Evolutionary conservation across 2,329 filamentous ascomycete genomes (phyloP), one percentile per base, ranked within the genome.

Genomic region (Arthrobotrys musiformis): DNA sequence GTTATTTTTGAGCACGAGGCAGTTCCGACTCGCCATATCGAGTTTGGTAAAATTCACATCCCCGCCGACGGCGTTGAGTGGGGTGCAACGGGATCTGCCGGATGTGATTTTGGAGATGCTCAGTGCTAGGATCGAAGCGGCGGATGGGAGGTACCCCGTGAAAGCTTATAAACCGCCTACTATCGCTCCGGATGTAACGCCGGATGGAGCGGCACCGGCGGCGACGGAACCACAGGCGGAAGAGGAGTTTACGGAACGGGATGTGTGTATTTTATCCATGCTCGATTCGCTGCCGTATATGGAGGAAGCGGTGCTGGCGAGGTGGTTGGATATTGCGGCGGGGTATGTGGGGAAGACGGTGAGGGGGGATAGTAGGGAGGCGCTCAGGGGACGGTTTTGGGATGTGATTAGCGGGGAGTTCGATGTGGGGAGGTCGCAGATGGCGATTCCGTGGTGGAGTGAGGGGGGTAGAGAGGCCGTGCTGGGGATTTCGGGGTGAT

Each of bases 381-480:
- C 90, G 40, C 48, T 76, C 64, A 89, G 90, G 81, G 87, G 89
- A 79, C 86, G 93, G 60, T 91, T 96, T 83, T 93, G 92, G 90
- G 90, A 95, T 72, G 87, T 93, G 1, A 84, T 97, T 8, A 90
- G 88, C 80, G 93, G 93, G 2, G 93, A 97, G 84, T 91, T 97
- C 89, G 93, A 97, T 83, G 90, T 96, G 24, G 92, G 96, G 82
- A 88, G 93, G 75, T 91, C 92, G 5, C 89, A 90, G 44, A 87
- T 92, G 33, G 93, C 91, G 58, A 91, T 97, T 17, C 89, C 89
- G 1, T 97, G 94, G 94, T 97, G 94, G 94, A 92, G 90, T 84
- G 84, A 89, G 82, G 82, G 87, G 5, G 80, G 80, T 1, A 70
- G 80, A 44, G 79, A 80, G 60, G 74, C 61, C 13, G 80, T 80